These are phyloP conservation scores for Lasiodiplodia citricola DNA, from an alignment of 2,329 filamentous ascomycete species.

Conservation along the genomic window DNA sequence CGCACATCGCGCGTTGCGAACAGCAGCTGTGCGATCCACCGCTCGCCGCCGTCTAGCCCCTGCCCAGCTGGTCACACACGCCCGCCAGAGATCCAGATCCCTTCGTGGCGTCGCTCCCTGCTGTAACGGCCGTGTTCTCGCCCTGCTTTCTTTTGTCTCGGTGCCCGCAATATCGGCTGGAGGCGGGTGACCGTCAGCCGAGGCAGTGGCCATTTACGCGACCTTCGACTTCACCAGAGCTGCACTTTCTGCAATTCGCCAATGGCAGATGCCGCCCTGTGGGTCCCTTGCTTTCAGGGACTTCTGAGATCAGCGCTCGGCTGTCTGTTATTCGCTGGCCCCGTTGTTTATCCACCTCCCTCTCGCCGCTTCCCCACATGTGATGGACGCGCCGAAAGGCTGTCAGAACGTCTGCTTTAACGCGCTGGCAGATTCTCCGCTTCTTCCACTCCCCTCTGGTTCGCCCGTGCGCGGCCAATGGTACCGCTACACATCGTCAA, in stretches of 20 bases:
- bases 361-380: not conserved
- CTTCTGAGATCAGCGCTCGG: conserved; percentile 7
- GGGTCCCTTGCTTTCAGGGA: conserved; percentile 12
- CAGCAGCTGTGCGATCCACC: not conserved
- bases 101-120: conserved; percentile 1
- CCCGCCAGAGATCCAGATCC: not conserved
- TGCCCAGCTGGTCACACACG: not conserved
- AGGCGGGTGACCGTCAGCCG: conserved; percentile 1
- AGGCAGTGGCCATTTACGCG: not conserved
- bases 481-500: not conserved
- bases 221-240: not conserved
- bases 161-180: not conserved
- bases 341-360: not conserved
- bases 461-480: conserved; percentile 1
- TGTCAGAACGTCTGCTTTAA: not conserved
- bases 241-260: conserved; percentile 6
- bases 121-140: not conserved
- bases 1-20: not conserved
- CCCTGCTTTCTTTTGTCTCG: conserved; percentile 14
- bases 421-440: not conserved
- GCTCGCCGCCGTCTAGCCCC: conserved; percentile 1
- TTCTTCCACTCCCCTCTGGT: not conserved
- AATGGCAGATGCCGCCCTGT: conserved; percentile 2
- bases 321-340: not conserved
- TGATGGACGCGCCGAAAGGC: not conserved